Evolutionary conservation across 441 rosid species (phyloP).

Genomic region (Arabidopsis lyrata): DNA sequence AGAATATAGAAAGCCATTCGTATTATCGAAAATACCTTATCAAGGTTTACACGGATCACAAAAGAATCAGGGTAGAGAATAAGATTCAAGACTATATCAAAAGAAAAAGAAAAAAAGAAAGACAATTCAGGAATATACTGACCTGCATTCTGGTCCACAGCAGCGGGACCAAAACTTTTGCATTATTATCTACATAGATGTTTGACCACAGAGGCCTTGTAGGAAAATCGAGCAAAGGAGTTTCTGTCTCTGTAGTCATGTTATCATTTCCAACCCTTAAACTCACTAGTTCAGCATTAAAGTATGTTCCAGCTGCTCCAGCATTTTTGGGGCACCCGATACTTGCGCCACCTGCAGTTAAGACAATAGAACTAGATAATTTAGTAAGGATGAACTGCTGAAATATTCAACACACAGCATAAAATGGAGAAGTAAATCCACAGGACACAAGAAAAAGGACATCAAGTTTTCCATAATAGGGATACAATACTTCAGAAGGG

Average conservation of each 20-base stretch:
- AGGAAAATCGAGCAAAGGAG: conserved; percentile 95
- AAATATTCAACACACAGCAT: conserved; percentile 26
- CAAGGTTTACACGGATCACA: conserved; percentile 13
- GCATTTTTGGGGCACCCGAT: conserved; percentile 84
- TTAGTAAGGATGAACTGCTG: conserved; percentile 10
- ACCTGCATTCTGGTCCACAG: conserved; percentile 99
- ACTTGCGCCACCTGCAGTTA: conserved; percentile 80
- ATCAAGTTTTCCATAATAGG: conserved; percentile 13
- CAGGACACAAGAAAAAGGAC: conserved; percentile 17
- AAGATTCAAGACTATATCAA: not conserved
- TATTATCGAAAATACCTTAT: not conserved
- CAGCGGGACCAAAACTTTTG: conserved; percentile 94
- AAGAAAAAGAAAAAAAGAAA: not conserved
- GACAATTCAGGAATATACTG: conserved; percentile 29
- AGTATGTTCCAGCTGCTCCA: conserved; percentile 99
- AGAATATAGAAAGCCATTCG: conserved; percentile 15
- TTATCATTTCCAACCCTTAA: conserved; percentile 91
- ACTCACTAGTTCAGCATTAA: conserved; percentile 86
- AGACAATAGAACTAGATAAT: conserved; percentile 30
- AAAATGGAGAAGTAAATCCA: conserved; percentile 19
- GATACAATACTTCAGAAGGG: not conserved
- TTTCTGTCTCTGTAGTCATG: conserved; percentile 88
- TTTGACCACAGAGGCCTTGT: conserved; percentile 89
- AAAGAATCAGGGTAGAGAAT: conserved; percentile 18
- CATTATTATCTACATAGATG: conserved; percentile 91